Evolutionary conservation across 768 basidiomycete genomes (phyloP), one percentile per base, ranked within the genome.

Genomic region (Termitomyces sp.): DNA sequence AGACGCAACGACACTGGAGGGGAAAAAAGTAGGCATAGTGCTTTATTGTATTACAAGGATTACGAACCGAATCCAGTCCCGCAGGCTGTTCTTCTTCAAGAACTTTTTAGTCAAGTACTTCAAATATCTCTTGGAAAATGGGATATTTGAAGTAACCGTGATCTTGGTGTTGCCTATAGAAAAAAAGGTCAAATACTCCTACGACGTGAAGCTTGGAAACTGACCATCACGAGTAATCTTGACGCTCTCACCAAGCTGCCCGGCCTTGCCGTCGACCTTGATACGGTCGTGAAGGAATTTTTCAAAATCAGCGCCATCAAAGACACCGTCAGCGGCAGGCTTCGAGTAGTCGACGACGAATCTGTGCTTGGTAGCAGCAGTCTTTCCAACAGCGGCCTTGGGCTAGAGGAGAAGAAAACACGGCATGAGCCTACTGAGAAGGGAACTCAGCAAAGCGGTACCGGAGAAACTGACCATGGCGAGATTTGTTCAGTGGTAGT

Each of bases 91-190:
- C 86, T 97, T 97, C 85, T 98, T 98, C 77, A 98, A 83, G 84
- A 93, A 95, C 81, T 96, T 96, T 84, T 98, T 98, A 63, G 96
- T 98, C 61, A 98, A 82, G 79, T 98, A 99, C 78, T 98, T 98
- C 73, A 98, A 87, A 77, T 97, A 98, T 58, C 93, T 85, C 80
- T 98, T 98, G 53, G 96, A 98, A 78, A 98, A 89, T 58, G 93
- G 87, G 72, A 96, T 87, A 69, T 79, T 87, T 55, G 94, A 88
- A 54, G 88, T 86, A 66, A 98, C 85, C 57, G 86, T 89, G 73
- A 98, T 82, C 78, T 88, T 93, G 70, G 79, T 87, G 75, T 84
- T 85, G 63, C 86, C 90, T 92, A 63, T 23, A 59, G 56, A 38
- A 38, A 41, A 54, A 38, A 41, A 54, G n/a, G 64, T 50, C 47